Evolutionary conservation across 192 early-diverging fungal genomes (phyloP).

Genomic region (Coemansia reversa): DNA sequence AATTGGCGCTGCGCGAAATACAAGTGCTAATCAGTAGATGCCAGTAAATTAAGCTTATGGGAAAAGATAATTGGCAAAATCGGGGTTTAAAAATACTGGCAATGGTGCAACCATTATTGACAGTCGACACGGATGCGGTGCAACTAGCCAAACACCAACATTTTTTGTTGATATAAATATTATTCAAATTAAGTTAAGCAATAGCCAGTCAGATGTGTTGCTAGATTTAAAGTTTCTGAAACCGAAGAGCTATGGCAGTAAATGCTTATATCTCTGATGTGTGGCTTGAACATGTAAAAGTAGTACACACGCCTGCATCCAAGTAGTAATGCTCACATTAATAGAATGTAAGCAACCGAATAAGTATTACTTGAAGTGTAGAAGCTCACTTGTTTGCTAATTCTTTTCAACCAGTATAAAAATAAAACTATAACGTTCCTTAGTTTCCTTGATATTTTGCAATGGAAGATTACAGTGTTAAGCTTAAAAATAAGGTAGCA

Average conservation of each 20-base stretch:
- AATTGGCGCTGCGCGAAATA: not conserved
- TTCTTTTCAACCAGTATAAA: not conserved
- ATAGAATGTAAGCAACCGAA: not conserved
- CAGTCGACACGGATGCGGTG: too few relatives aligned
- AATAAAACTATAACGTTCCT: not conserved
- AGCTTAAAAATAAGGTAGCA: slow-evolving; percentile 27
- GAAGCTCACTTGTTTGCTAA: not conserved
- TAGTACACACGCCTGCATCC: not conserved
- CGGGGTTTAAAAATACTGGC: too few relatives aligned
- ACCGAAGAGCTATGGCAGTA: not conserved
- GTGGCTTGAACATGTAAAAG: not conserved
- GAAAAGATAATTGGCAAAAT: not conserved
- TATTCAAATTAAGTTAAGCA: not conserved
- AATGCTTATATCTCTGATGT: not conserved
- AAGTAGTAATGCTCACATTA: not conserved
- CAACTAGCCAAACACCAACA: not conserved
- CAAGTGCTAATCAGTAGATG: not conserved
- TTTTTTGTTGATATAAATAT: not conserved
- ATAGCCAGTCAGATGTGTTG: not conserved
- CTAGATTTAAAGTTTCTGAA: not conserved
- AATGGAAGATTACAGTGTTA: slow-evolving; percentile 22
- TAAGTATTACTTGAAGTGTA: not conserved
- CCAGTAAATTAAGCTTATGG: not conserved
- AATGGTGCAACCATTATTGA: too few relatives aligned
- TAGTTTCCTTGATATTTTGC: not conserved